Evolutionary conservation across 2,329 filamentous ascomycete genomes (phyloP).

Genomic region (Stachybotrys elegans): DNA sequence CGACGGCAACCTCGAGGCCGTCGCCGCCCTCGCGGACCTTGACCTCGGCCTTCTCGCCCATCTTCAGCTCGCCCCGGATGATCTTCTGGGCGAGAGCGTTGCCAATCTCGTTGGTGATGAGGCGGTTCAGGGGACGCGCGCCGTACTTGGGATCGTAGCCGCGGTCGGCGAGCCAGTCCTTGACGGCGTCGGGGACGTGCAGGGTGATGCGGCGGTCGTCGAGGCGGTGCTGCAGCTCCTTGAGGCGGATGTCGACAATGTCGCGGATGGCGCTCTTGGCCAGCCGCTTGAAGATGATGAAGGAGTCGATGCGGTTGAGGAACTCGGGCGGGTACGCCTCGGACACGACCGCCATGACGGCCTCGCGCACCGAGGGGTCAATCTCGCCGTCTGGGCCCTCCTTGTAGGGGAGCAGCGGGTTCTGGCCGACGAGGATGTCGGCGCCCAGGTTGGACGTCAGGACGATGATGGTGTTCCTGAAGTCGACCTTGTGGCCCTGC

Average conservation of each 20-base stretch:
- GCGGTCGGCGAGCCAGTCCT: slow-evolving; percentile 80
- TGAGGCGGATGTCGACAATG: slow-evolving; percentile 88
- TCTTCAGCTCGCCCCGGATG: slow-evolving; percentile 76
- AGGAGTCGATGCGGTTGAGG: slow-evolving; percentile 92
- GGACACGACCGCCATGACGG: slow-evolving; percentile 85
- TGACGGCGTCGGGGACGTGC: slow-evolving; percentile 64
- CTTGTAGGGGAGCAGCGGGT: slow-evolving; percentile 59
- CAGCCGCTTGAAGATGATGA: slow-evolving; percentile 91
- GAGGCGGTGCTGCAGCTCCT: slow-evolving; percentile 76
- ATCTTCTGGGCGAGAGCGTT: slow-evolving; percentile 89
- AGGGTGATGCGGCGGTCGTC: slow-evolving; percentile 81
- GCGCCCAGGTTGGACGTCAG: slow-evolving; percentile 94
- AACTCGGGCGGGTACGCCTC: slow-evolving; percentile 81
- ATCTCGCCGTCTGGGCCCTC: slow-evolving; percentile 64
- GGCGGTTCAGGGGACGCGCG: slow-evolving; percentile 81
- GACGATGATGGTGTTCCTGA: slow-evolving; percentile 93
- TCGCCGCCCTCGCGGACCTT: slow-evolving; percentile 58
- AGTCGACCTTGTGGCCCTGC: slow-evolving; percentile 95
- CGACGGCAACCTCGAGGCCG: slow-evolving; percentile 46
- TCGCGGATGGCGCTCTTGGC: slow-evolving; percentile 74
- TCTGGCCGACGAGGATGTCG: slow-evolving; percentile 76
- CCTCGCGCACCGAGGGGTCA: slow-evolving; percentile 64
- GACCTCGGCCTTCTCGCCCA: slow-evolving; percentile 69
- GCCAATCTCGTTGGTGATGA: slow-evolving; percentile 86
- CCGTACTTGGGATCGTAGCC: slow-evolving; percentile 92